These are phyloP conservation scores for Podospora didyma DNA, from an alignment of 495 filamentous ascomycete genomes.

Conservation along the genomic window DNA sequence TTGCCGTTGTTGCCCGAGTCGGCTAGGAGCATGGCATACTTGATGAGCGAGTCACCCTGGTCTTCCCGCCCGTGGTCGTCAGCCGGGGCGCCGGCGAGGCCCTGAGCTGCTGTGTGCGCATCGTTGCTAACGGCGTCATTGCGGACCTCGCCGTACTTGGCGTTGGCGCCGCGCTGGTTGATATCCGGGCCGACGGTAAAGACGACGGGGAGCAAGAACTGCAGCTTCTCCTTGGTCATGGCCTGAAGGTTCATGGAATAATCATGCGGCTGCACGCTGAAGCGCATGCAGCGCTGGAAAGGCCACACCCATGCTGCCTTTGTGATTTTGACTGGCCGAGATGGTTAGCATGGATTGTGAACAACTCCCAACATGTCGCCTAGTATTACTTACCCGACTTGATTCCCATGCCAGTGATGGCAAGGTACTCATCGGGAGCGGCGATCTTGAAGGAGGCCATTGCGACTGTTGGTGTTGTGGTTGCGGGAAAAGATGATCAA, in stretches of 20 bases:
- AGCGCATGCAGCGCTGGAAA: conserved; percentile 55
- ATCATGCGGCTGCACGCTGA: conserved; percentile 68
- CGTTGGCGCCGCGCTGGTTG: conserved; percentile 45
- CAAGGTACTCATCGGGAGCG: conserved; percentile 62
- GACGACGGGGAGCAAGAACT: conserved; percentile 74
- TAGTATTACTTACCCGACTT: conserved; percentile 31
- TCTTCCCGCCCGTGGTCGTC: conserved; percentile 33
- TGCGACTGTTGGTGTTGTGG: conserved; percentile 10
- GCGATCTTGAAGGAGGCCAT: conserved; percentile 45
- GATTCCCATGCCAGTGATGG: conserved; percentile 74
- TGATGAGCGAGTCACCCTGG: conserved; percentile 55
- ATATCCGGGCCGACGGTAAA: conserved; percentile 80
- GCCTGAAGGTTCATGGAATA: conserved; percentile 72
- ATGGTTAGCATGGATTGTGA: not conserved
- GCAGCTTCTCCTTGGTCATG: conserved; percentile 81
- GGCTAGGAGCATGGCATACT: conserved; percentile 74
- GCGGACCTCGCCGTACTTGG: conserved; percentile 4
- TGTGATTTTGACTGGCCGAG: conserved; percentile 53
- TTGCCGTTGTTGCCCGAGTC: conserved; percentile 44
- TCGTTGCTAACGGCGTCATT: conserved; percentile 11
- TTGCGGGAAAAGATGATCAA: not conserved
- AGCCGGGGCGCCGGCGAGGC: conserved; percentile 8
- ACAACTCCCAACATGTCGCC: not conserved
- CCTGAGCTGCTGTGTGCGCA: conserved; percentile 19
- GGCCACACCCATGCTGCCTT: conserved; percentile 70